Evolutionary conservation across 805 yeast genomes (phyloP), one percentile per base, ranked within the genome.

Genomic region (Wickerhamiella lipophila): DNA sequence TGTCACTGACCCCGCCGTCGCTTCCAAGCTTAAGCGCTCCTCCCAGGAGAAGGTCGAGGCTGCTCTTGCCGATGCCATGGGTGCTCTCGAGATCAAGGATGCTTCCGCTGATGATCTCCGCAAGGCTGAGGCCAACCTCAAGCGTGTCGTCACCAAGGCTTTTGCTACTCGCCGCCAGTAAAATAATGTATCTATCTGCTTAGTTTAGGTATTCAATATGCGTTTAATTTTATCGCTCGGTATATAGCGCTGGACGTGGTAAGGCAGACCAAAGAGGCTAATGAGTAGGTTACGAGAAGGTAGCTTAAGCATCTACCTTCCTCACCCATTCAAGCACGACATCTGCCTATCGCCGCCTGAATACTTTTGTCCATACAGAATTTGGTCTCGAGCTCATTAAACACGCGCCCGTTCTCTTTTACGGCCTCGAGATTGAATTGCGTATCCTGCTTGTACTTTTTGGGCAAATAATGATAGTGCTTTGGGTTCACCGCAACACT

Each of bases 121-220:
- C 83, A 92, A 86, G 83, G 97, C 98, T 68, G 97, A 92, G 80
- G 86, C 92, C 71, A 81, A 87, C 72, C 84, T 92, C 72, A 92
- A 92, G 87, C 85, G 98, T 75, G 96, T 89, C 68, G 96, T 89
- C 71, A 89, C 96, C 79, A 89, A 87, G 79, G 96, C 96, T 72
- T 84, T 88, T 87, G 83, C 96, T 64, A 78, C 96, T 72, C 96
- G 96, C 79, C 54, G 60, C 49, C 53, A 55, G 56, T 55, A 53
- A 53, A 45, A 15, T 41, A 41, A 35, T 42, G 29, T 32, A 32
- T 32, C 38, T 32, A 9, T 29, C 27, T 25, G 6, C 27, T 5
- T 36, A 36, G 26, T 18, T 38, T 38, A 38, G 27, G 27, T 38
- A 21, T 38, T 18, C 27, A 23, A 38, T 23, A 23, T 38, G 38